Evolutionary conservation across 179 eudicot genomes (phyloP).

Genomic region (Nepenthes alata): DNA sequence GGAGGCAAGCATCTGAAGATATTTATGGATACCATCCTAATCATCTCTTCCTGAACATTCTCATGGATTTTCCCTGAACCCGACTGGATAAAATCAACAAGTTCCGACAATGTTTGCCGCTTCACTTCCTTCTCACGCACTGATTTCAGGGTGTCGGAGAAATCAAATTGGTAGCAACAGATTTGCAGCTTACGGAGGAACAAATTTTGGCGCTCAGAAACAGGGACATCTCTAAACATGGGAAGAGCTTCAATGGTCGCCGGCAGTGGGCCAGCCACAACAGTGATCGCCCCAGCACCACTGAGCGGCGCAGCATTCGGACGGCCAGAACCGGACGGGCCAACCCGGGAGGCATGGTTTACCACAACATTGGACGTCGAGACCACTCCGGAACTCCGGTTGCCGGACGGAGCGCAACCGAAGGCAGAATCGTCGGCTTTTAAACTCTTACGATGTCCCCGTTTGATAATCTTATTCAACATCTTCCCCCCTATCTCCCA

Average conservation of each 20-base stretch:
- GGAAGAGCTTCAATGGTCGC: constrained; percentile 49
- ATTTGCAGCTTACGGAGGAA: constrained; percentile 47
- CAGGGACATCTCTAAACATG: constrained; percentile 39
- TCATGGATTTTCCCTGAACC: constrained; percentile 45
- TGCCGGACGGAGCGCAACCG: constrained; percentile 2
- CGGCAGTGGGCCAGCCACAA: constrained; percentile 10
- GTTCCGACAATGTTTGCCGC: constrained; percentile 43
- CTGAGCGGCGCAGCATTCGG: constrained; percentile 14
- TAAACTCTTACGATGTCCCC: constrained; percentile 25
- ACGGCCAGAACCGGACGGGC: constrained; percentile 18
- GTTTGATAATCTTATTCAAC: constrained; percentile 38
- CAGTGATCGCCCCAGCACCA: constrained; percentile 7
- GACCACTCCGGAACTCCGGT: constrained; percentile 10
- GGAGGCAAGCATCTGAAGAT: constrained; percentile 58
- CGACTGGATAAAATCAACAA: constrained; percentile 45
- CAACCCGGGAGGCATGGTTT: constrained; percentile 54
- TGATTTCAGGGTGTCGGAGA: constrained; percentile 38
- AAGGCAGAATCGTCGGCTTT: constrained; percentile 14
- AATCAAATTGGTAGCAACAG: constrained; percentile 47
- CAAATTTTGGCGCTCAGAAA: constrained; percentile 35
- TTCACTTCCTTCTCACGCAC: constrained; percentile 57
- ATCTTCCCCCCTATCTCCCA: constrained; percentile 11
- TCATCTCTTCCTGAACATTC: constrained; percentile 50
- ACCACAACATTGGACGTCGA: constrained; percentile 25
- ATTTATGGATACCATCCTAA: constrained; percentile 50